These are phyloP conservation scores for Multifurca ochricompacta DNA, from an alignment of 768 basidiomycete species.

Conservation along the genomic window DNA sequence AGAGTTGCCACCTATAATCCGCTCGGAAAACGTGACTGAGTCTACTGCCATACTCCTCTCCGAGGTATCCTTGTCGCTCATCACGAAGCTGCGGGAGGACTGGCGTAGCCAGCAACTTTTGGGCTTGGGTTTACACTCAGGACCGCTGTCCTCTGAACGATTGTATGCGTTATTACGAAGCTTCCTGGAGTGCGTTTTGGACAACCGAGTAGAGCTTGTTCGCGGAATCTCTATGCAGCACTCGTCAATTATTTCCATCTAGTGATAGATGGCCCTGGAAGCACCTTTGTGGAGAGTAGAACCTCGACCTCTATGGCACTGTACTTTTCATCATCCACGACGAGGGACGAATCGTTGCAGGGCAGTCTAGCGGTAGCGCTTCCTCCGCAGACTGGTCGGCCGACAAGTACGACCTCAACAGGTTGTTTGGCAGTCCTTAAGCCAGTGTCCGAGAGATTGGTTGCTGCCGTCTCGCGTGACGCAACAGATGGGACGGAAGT, in stretches of 20 bases:
- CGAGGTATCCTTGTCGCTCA: conserved; percentile 70
- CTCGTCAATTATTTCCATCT: conserved; percentile 87
- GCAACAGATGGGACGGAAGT: conserved; percentile 93
- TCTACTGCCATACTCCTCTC: conserved; percentile 76
- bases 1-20: conserved; percentile 64
- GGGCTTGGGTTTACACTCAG: conserved; percentile 55
- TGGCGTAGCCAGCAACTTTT: conserved; percentile 63
- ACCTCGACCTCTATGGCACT: background rate
- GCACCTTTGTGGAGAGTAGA: background rate
- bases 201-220: conserved; percentile 74
- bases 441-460: conserved; percentile 59
- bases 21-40: conserved; percentile 56
- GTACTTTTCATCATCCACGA: background rate
- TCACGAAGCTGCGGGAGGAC: conserved; percentile 86
- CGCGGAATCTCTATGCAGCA: conserved; percentile 89
- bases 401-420: conserved; percentile 24
- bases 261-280: conserved; percentile 29
- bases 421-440: conserved; percentile 65
- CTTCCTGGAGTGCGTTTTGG: conserved; percentile 66
- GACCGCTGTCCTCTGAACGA: conserved; percentile 72
- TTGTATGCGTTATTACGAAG: conserved; percentile 65
- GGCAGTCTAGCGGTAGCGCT: conserved; percentile 9
- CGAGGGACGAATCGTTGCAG: conserved; percentile 20
- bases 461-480: conserved; percentile 73
- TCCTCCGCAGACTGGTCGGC: conserved; percentile 26